phyloP scores from a whole-genome alignment of 2,329 filamentous ascomycete genomes.

The Scedosporium apiospermum region DNA sequence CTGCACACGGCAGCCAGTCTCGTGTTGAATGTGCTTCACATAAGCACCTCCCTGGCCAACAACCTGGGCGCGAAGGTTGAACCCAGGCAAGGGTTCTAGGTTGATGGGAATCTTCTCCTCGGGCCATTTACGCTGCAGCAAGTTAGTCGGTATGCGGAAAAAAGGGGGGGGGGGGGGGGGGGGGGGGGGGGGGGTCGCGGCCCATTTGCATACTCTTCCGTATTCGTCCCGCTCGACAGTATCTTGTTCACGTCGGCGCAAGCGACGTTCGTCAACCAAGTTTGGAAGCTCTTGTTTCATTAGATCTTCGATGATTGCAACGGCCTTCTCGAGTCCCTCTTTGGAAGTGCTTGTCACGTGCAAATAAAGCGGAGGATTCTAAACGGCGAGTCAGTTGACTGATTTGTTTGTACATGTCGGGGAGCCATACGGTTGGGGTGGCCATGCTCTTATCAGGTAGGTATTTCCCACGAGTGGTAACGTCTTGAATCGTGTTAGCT shows the following conservation, averaged over 20 bases:
- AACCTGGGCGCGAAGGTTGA: conserved; percentile 92
- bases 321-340: conserved; percentile 80
- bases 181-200: conserved; percentile 3
- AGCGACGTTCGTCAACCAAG: conserved; percentile 86
- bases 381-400: neutral
- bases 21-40: conserved; percentile 95
- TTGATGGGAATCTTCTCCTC: conserved; percentile 89
- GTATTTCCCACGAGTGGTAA: conserved; percentile 94
- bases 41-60: conserved; percentile 91
- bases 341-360: conserved; percentile 92
- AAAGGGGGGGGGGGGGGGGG: neutral
- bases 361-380: conserved; percentile 91
- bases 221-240: conserved; percentile 82
- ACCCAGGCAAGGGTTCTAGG: conserved; percentile 84
- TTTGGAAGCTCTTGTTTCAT: conserved; percentile 96
- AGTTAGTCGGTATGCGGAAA: conserved; percentile 10
- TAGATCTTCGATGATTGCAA: conserved; percentile 82
- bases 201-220: conserved; percentile 60
- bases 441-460: conserved; percentile 98
- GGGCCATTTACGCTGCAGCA: conserved; percentile 87
- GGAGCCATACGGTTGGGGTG: conserved; percentile 67
- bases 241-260: conserved; percentile 73
- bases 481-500: conserved; percentile 60
- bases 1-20: conserved; percentile 90
- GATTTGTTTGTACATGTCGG: too few species aligned